Evolutionary conservation across 2,329 filamentous ascomycete genomes (phyloP), one percentile per base, ranked within the genome.

Genomic region (Talaromyces sp.): DNA sequence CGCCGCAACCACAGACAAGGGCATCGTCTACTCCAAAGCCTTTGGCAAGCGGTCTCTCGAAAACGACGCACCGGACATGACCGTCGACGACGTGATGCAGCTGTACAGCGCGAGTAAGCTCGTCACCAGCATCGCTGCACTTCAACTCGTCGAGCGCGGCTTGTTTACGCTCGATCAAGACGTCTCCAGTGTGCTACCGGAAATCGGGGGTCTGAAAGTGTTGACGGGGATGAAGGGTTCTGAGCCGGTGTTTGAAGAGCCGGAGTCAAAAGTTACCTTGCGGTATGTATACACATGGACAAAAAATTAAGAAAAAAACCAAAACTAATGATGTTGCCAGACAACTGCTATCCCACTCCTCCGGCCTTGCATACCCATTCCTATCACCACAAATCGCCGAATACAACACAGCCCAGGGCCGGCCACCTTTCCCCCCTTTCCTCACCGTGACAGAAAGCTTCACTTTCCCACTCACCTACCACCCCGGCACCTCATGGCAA

Each of bases 321-420:
- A 33, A 36, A 58, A 4, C 9, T 36, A 9, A 22, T 22, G 10
- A 10, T 19, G n/a, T 33, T n/a, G n/a, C 11, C 8, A 58, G 59
- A 36, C 59, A 54, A 42, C 9, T 61, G 15, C n/a, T 61, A 3
- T 58, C 59, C 6, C 59, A 61, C 36, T 61, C 59, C 9, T 58
- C 55, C 9, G 59, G 59, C 28, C 9, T 61, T 27, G 25, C 32
- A 8, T 61, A 61, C 15, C 54, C 33, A 17, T 61, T 61, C 19
- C 11, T 36, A 11, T 55, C 59, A 2, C 55, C 55, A 2, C 7
- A 42, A 3, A 11, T 55, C 4, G 25, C 28, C 30, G 51, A 47
- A 49, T 55, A 61, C 36, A 58, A 55, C 36, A 28, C 30, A 2
- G 52, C 55, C 10, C 47, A 58, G 28, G 55, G 59, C 8, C 8